Evolutionary conservation across 2,329 filamentous ascomycete genomes (phyloP).

Genomic region (Fusarium lateritium): DNA sequence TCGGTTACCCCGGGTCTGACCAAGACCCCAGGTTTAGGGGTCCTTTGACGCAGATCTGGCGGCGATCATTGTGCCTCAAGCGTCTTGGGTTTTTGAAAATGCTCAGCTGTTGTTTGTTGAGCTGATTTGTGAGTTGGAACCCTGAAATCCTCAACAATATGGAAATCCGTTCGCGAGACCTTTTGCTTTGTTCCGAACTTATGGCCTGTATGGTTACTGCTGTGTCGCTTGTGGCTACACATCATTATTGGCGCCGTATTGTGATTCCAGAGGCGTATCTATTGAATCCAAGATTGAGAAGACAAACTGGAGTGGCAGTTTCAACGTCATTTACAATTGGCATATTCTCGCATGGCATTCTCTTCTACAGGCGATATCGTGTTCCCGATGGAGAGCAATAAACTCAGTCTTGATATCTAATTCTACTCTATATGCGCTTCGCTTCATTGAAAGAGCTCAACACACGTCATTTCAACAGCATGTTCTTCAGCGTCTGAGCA

Average conservation of each 20-base stretch:
- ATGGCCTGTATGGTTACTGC: background rate
- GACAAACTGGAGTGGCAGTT: too few relatives aligned
- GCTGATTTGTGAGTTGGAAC: background rate
- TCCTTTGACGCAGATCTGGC: background rate
- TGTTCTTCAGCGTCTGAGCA: conserved; percentile 11
- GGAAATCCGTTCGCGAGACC: background rate
- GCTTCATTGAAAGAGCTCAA: background rate
- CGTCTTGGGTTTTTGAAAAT: background rate
- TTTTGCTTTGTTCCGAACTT: background rate
- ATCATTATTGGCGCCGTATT: too few relatives aligned
- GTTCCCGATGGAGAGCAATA: too few relatives aligned
- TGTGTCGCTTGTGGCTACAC: background rate
- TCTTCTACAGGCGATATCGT: too few relatives aligned
- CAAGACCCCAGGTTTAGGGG: background rate
- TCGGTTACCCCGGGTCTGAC: background rate
- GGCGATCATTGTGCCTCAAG: background rate
- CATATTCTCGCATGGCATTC: too few relatives aligned
- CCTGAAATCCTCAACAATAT: background rate
- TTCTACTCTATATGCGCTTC: too few relatives aligned
- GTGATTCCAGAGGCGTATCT: too few relatives aligned
- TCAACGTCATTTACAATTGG: too few relatives aligned
- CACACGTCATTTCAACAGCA: conserved; percentile 1
- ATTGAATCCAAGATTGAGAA: too few relatives aligned
- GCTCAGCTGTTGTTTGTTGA: background rate
- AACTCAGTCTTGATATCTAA: too few relatives aligned